Conservation (phyloP, 2,329 filamentous ascomycete species). For the Ophiostoma perfectum region DNA sequence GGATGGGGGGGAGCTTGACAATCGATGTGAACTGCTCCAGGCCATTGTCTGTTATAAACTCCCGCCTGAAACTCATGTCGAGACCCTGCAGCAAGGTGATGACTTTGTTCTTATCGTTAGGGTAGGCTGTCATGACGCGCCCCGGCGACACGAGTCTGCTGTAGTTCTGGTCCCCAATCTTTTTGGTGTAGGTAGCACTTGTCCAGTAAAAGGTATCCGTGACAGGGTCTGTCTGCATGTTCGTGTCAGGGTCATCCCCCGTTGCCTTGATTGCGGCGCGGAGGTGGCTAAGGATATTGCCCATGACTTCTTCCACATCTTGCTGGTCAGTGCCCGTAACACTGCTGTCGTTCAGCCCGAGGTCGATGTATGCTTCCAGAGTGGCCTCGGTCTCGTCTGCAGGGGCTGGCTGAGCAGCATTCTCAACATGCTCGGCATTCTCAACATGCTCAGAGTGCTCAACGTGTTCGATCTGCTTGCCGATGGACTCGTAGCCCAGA, state of each 20-base stretch:
- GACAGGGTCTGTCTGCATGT: slow-evolving; percentile 75
- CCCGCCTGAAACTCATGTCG: slow-evolving; percentile 76
- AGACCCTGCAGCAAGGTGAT: slow-evolving; percentile 77
- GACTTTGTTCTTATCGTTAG: slow-evolving; percentile 40
- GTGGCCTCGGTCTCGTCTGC: slow-evolving; percentile 28
- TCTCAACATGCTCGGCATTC: not conserved
- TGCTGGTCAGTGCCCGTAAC: slow-evolving; percentile 65
- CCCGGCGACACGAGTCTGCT: slow-evolving; percentile 50
- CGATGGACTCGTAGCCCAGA: not conserved
- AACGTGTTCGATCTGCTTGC: not conserved
- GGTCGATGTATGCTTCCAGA: slow-evolving; percentile 42
- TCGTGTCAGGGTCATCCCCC: slow-evolving; percentile 54
- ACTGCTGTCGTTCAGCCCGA: slow-evolving; percentile 43
- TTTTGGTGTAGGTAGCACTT: slow-evolving; percentile 53
- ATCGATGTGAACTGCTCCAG: slow-evolving; percentile 65
- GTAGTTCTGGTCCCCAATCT: slow-evolving; percentile 42
- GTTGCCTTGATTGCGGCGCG: slow-evolving; percentile 76
- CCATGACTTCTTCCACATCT: slow-evolving; percentile 93
- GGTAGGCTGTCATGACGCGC: slow-evolving; percentile 56
- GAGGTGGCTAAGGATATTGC: slow-evolving; percentile 84
- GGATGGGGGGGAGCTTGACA: slow-evolving; percentile 69
- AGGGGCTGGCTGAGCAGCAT: not conserved
- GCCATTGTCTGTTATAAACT: slow-evolving; percentile 61
- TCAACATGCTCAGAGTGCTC: not conserved
- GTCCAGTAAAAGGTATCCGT: slow-evolving; percentile 64